Conservation (phyloP, 2,329 filamentous ascomycete genomes). For the Emmonsiellopsis sp. region DNA sequence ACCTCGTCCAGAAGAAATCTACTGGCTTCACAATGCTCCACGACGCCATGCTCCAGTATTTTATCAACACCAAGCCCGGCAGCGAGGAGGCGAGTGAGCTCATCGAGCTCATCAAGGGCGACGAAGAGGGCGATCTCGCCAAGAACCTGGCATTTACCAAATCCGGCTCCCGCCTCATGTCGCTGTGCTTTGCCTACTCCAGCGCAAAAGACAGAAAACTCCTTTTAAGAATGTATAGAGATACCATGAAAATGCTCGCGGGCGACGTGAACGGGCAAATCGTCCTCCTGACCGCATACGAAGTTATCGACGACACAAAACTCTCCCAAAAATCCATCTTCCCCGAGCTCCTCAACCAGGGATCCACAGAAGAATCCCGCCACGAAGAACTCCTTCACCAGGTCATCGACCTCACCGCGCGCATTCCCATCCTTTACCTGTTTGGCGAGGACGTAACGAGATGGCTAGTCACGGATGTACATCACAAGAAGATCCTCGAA, state of each 20-base stretch:
- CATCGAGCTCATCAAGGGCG: constrained; percentile 79
- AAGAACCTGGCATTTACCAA: constrained; percentile 96
- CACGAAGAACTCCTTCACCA: constrained; percentile 36
- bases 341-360: constrained; percentile 71
- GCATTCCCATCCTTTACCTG: constrained; percentile 66
- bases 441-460: constrained; percentile 56
- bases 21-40: constrained; percentile 97
- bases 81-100: constrained; percentile 80
- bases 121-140: constrained; percentile 79
- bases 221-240: constrained; percentile 81
- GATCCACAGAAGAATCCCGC: constrained; percentile 30
- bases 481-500: constrained; percentile 56
- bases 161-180: constrained; percentile 73
- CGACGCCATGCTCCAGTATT: constrained; percentile 97
- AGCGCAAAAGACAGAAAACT: constrained; percentile 87
- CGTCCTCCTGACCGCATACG: constrained; percentile 75
- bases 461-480: constrained; percentile 54
- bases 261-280: constrained; percentile 69
- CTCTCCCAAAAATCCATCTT: constrained; percentile 78
- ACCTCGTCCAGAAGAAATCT: constrained; percentile 89
- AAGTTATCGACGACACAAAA: constrained; percentile 91
- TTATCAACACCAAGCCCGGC: constrained; percentile 65
- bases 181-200: constrained; percentile 71
- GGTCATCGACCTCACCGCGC: constrained; percentile 38
- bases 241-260: constrained; percentile 77